Base-by-base conservation (phyloP, 805 yeast genomes). In the Komagataella pastoris region DNA sequence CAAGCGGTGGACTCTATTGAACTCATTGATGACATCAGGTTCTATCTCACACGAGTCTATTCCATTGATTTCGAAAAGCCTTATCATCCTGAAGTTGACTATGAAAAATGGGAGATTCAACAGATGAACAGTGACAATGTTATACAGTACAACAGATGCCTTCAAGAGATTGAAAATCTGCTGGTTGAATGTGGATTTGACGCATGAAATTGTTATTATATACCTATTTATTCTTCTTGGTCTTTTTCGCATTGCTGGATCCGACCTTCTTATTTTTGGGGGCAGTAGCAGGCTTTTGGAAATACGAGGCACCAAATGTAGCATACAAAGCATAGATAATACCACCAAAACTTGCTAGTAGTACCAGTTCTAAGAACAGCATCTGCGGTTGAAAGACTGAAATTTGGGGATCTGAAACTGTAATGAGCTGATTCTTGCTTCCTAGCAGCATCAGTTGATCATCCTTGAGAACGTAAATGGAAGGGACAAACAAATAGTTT, bases 1-100 rank as follows among this genome's bases (percentile, higher is more conserved):
- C 81, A 86, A 57, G 87, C 80, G 54, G 82, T 85, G 0, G 95
- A 86, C 65, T 83, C 91, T 1, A 83, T 86, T 59, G 95, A 86
- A 58, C 67, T 86, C 57, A 70, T 86, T 24, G 95, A 85, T 64
- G 95, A 85, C 65, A 81, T 86, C 8, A 69, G 89, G 55, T 86
- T 74, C 62, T 83, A 80, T 56, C 63, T 86, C 48, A 59, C 68
- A 10, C 70, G 73, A 58, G 65, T 62, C 49, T 69, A 64, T 53
- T 62, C 61, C 10, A 59, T 69, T 21, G 62, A 64, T 50, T 50
- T 46, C 7, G 61, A 58, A 56, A 54, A 66, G 19, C 44, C 50
- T 17, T 48, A 30, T 17, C 18, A 12, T n/a, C 50, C 50, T 14
- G 45, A 19, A 40, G 57, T 59, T 3, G 50, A 54, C 5, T 52